Percentiles rank a stretch among this genome's conserved stretches.
phyloP scores from a whole-genome alignment of 208 protist species.

The Willaertia magna region DNA sequence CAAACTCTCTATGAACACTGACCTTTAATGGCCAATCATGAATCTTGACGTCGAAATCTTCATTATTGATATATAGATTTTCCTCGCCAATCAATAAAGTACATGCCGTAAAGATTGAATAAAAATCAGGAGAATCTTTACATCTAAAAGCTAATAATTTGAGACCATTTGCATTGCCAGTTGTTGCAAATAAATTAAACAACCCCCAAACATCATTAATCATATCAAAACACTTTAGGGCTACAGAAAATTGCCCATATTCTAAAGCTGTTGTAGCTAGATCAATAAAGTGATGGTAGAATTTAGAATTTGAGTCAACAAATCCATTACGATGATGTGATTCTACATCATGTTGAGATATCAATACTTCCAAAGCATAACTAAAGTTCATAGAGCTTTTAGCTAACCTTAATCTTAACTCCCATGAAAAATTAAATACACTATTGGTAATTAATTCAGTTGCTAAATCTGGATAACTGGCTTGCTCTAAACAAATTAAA shows the following conservation, averaged over 20 bases:
- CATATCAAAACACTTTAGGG: not conserved
- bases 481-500: not conserved
- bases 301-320: not conserved
- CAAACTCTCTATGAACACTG: not conserved
- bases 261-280: not conserved
- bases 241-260: not conserved
- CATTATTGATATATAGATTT: no score
- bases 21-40: not conserved
- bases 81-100: not conserved
- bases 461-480: not conserved
- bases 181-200: not conserved
- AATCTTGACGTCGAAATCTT: not conserved
- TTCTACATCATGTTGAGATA: not conserved
- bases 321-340: not conserved
- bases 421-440: constrained; percentile 1
- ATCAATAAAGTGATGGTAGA: not conserved
- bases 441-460: not conserved
- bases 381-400: not conserved
- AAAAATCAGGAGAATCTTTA: not conserved
- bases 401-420: not conserved
- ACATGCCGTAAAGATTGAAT: not conserved
- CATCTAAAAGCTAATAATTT: not conserved
- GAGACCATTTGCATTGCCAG: not conserved
- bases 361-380: not conserved
- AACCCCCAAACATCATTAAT: not conserved